Evolutionary conservation across 73 alveolate species (phyloP).

Genomic region (Uronychia setigera): DNA sequence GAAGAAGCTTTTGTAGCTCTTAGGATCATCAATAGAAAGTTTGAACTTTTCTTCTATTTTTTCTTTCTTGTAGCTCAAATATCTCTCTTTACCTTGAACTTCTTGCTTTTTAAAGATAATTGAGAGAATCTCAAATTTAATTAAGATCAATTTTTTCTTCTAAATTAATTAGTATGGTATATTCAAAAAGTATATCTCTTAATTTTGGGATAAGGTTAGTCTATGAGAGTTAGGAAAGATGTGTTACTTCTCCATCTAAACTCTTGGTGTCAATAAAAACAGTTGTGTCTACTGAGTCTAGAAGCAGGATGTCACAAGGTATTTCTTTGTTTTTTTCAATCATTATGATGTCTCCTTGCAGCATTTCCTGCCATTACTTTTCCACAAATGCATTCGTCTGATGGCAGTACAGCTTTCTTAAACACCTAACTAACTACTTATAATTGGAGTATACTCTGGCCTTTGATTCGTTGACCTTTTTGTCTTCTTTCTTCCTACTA

Average conservation of each 20-base stretch:
- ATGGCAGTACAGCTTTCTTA: neutral
- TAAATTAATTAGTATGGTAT: no score
- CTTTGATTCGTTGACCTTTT: slow-evolving; percentile 58
- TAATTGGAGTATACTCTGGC: neutral
- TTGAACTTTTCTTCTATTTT: neutral
- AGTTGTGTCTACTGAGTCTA: slow-evolving; percentile 50
- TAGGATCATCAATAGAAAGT: neutral
- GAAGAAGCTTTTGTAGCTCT: slow-evolving; percentile 26
- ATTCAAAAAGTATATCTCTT: no score
- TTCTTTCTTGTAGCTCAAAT: neutral
- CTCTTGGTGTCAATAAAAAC: slow-evolving; percentile 86
- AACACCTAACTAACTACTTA: slow-evolving; percentile 16
- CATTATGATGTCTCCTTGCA: slow-evolving; percentile 28
- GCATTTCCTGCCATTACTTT: slow-evolving; percentile 23
- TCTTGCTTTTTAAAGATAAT: no score
- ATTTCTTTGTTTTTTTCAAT: slow-evolving; percentile 28
- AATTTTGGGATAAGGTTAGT: no score
- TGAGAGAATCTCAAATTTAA: no score
- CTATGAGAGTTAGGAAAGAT: no score
- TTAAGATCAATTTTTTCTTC: slow-evolving; percentile 70
- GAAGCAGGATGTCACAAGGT: slow-evolving; percentile 68
- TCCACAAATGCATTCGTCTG: slow-evolving; percentile 3
- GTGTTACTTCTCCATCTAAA: slow-evolving; percentile 82
- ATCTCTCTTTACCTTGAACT: no score
- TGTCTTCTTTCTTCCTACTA: slow-evolving; percentile 36